Evolutionary conservation across 1,284 basidiomycete genomes (phyloP).

Genomic region (Hemileia vastatrix): DNA sequence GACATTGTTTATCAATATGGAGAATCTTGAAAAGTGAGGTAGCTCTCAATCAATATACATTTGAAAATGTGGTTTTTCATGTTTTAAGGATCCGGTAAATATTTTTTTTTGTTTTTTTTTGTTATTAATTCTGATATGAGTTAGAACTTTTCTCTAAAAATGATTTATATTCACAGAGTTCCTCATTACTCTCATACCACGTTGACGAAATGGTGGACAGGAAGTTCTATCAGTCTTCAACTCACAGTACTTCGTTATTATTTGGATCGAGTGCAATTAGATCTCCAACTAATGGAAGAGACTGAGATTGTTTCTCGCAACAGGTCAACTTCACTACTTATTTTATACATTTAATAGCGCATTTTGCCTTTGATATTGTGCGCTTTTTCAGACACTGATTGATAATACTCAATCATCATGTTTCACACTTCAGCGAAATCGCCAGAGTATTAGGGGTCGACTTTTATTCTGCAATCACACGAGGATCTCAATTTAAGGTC

Average conservation of each 20-base stretch:
- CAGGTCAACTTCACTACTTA: constrained; percentile 53
- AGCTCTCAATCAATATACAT: constrained; percentile 67
- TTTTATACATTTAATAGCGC: neutral
- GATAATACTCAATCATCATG: neutral
- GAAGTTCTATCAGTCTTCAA: constrained; percentile 53
- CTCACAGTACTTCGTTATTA: constrained; percentile 58
- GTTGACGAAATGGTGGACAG: constrained; percentile 64
- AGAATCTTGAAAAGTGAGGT: constrained; percentile 79
- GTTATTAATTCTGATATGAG: too few relatives aligned
- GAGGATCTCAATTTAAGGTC: constrained; percentile 96
- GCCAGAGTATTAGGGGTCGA: constrained; percentile 94
- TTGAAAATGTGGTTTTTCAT: constrained; percentile 82
- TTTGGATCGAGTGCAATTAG: constrained; percentile 55
- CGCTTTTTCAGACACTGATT: neutral
- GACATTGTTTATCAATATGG: constrained; percentile 89
- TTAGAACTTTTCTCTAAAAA: too few relatives aligned
- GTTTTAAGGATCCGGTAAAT: constrained; percentile 60
- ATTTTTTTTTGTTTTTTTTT: too few relatives aligned
- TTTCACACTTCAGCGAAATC: constrained; percentile 60
- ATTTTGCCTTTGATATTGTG: neutral
- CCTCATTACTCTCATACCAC: constrained; percentile 63
- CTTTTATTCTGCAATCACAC: constrained; percentile 85
- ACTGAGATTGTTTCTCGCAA: constrained; percentile 76
- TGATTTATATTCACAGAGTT: too few relatives aligned
- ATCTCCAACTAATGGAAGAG: constrained; percentile 66